Evolutionary conservation across 306 rosid species (phyloP).

Genomic region (Phaseolus lunatus): DNA sequence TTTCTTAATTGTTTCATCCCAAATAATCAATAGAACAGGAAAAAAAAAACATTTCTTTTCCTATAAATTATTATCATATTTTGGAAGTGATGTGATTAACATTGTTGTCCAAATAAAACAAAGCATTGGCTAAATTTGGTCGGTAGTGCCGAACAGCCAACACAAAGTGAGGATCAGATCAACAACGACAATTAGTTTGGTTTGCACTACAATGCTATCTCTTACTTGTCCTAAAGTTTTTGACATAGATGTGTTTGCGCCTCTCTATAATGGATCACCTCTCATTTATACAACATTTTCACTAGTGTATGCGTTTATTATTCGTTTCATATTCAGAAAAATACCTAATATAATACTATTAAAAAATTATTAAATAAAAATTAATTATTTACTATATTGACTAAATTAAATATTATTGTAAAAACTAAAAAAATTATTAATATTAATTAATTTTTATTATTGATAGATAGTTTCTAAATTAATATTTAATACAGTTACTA

Average conservation of each 20-base stretch:
- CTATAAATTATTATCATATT: slow-evolving; percentile 4
- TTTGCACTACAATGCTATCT: not conserved
- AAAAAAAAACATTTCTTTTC: slow-evolving; percentile 20
- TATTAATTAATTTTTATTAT: too few species aligned
- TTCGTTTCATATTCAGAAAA: too few species aligned
- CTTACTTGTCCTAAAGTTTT: slow-evolving; percentile 46
- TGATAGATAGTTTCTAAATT: too few species aligned
- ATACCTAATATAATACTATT: too few species aligned
- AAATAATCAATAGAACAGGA: slow-evolving; percentile 13
- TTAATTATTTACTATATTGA: too few species aligned
- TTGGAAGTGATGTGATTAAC: slow-evolving; percentile 39
- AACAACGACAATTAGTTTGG: slow-evolving; percentile 59
- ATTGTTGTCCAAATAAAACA: slow-evolving; percentile 42
- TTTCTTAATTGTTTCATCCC: slow-evolving; percentile 45
- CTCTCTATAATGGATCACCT: slow-evolving; percentile 1
- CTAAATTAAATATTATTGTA: too few species aligned
- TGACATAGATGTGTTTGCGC: slow-evolving; percentile 49
- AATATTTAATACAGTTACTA: too few species aligned
- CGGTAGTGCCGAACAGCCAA: slow-evolving; percentile 66
- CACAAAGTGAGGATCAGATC: slow-evolving; percentile 32
- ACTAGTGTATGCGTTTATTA: too few species aligned
- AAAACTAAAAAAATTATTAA: too few species aligned
- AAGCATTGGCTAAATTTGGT: slow-evolving; percentile 50
- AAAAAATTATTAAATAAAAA: too few species aligned
- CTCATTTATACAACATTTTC: too few species aligned